Percentiles rank a stretch among this genome's conserved stretches.
phyloP scores from a whole-genome alignment of 179 eudicot species.

The Nepenthes alata region DNA sequence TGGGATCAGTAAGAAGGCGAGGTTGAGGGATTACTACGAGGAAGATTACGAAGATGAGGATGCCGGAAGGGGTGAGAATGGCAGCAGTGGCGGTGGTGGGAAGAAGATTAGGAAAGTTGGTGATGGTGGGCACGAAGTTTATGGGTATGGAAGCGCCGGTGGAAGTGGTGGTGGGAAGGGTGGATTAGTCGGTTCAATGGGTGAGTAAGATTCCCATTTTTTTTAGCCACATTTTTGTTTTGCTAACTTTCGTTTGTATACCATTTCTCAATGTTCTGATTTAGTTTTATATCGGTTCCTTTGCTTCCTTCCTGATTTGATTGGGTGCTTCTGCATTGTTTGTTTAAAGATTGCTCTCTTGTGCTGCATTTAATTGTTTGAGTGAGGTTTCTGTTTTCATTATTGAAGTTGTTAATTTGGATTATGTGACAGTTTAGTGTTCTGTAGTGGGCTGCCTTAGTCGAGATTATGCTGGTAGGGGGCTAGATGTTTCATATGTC shows the following conservation, averaged over 20 bases:
- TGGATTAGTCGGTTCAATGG: background rate
- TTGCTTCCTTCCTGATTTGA: too few relatives aligned
- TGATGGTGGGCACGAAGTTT: background rate
- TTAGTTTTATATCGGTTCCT: background rate
- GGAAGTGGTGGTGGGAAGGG: conserved; percentile 1
- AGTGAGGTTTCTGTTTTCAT: too few relatives aligned
- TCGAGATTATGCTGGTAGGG: too few relatives aligned
- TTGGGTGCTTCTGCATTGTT: too few relatives aligned
- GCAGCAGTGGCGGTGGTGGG: background rate
- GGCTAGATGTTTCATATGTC: too few relatives aligned
- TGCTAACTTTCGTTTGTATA: background rate
- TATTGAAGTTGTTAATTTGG: too few relatives aligned
- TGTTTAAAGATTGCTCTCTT: too few relatives aligned
- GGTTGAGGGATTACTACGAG: conserved; percentile 1
- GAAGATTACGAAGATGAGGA: conserved; percentile 7
- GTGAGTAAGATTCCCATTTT: background rate
- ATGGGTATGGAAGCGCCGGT: conserved; percentile 2
- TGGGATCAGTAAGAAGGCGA: conserved; percentile 3
- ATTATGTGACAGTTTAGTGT: too few relatives aligned
- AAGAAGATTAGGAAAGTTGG: conserved; percentile 1
- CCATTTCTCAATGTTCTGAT: background rate
- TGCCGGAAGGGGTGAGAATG: background rate
- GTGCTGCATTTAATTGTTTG: too few relatives aligned
- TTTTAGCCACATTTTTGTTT: background rate
- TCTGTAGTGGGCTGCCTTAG: too few relatives aligned